Conservation (phyloP, 1,284 basidiomycete genomes). For the Ustilago nuda region DNA sequence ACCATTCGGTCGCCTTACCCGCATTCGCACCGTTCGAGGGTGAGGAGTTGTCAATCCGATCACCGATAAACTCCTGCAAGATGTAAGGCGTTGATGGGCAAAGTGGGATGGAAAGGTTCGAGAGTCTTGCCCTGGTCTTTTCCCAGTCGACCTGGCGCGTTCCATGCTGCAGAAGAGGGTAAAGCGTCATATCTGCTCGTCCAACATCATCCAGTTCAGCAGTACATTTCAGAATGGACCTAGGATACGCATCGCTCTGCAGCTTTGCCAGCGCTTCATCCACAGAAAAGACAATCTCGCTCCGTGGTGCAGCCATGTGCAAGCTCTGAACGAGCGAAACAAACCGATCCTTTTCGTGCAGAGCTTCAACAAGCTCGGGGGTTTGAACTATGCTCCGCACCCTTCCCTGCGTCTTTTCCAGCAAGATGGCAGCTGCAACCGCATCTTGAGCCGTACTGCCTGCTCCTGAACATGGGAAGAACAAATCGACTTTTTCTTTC, state of each 20-base stretch:
- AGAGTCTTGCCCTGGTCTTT: conserved; percentile 38
- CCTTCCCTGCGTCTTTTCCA: conserved; percentile 45
- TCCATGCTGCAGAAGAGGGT: conserved; percentile 56
- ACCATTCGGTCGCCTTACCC: conserved; percentile 67
- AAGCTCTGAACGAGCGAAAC: conserved; percentile 69
- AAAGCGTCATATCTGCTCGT: conserved; percentile 71
- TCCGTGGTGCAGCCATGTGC: conserved; percentile 67
- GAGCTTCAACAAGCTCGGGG: conserved; percentile 68
- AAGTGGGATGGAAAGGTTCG: conserved; percentile 51
- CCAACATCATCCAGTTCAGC: conserved; percentile 70
- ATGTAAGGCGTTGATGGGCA: conserved; percentile 59
- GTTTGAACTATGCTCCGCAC: conserved; percentile 69
- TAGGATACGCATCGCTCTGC: conserved; percentile 25
- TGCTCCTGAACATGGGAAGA: conserved; percentile 71
- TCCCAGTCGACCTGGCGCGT: conserved; percentile 43
- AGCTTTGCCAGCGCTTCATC: conserved; percentile 68
- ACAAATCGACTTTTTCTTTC: conserved; percentile 66
- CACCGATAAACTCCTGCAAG: conserved; percentile 66
- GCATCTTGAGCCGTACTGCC: conserved; percentile 70
- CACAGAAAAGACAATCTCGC: conserved; percentile 66
- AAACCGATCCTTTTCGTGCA: conserved; percentile 70
- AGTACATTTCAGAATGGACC: conserved; percentile 68
- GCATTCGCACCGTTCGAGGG: not conserved
- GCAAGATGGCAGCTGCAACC: conserved; percentile 67
- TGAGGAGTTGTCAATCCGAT: conserved; percentile 44